Percentiles rank a stretch among this genome's conserved stretches.
These are phyloP conservation scores for Hypoxylon perforatum DNA, from an alignment of 495 filamentous ascomycete genomes.

Conservation along the genomic window DNA sequence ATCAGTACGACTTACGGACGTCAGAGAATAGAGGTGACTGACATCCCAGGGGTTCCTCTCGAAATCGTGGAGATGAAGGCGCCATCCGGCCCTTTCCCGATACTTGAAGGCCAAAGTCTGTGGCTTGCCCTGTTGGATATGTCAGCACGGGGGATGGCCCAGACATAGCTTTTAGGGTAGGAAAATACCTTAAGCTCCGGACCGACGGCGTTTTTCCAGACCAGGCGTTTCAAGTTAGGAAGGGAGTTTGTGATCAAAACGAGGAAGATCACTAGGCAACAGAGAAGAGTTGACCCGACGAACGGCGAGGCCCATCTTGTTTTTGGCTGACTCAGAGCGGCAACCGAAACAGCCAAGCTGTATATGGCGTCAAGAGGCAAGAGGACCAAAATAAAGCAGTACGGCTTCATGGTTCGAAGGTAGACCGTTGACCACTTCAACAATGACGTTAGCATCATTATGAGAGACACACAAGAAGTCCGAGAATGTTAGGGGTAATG, in stretches of 20 bases:
- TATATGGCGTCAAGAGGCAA: slow-evolving; percentile 24
- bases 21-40: not conserved
- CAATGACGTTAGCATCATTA: too few species aligned
- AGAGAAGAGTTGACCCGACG: not conserved
- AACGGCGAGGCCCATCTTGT: slow-evolving; percentile 3
- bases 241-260: not conserved
- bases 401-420: slow-evolving; percentile 27
- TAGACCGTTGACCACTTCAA: slow-evolving; percentile 14
- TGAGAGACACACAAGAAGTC: too few species aligned
- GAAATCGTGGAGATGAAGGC: slow-evolving; percentile 6
- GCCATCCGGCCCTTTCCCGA: not conserved
- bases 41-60: slow-evolving; percentile 20
- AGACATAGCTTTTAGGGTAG: not conserved
- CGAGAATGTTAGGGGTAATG: too few species aligned
- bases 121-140: not conserved
- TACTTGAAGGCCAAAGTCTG: slow-evolving; percentile 18
- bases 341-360: slow-evolving; percentile 2
- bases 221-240: not conserved
- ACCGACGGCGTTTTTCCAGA: not conserved
- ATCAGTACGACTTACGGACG: not conserved
- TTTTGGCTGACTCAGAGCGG: not conserved
- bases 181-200: slow-evolving; percentile 4
- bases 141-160: not conserved
- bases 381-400: slow-evolving; percentile 20
- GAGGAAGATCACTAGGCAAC: not conserved